Conservation (phyloP, 768 basidiomycete genomes). For the Kwoniella botswanensis region DNA sequence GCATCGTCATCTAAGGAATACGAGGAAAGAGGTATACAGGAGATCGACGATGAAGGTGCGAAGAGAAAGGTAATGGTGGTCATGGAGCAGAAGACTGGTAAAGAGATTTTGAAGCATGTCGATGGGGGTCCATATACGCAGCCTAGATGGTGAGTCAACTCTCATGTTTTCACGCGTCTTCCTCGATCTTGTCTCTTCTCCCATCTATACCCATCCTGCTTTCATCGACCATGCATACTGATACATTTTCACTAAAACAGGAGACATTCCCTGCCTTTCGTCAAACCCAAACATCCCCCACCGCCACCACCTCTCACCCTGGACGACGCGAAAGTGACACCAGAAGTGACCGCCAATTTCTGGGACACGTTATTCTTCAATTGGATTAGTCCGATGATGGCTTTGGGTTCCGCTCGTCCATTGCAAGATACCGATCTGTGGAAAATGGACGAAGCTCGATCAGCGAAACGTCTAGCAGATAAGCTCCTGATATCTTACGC, state of each 20-base stretch:
- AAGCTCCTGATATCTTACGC: slow-evolving; percentile 72
- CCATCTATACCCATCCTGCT: too few relatives aligned
- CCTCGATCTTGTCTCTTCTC: too few relatives aligned
- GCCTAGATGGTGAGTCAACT: slow-evolving; percentile 46
- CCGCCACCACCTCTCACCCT: slow-evolving; percentile 56
- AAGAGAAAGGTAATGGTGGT: slow-evolving; percentile 46
- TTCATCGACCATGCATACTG: slow-evolving; percentile 2
- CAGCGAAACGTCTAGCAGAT: slow-evolving; percentile 68
- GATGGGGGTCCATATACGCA: slow-evolving; percentile 45
- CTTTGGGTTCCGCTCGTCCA: slow-evolving; percentile 77
- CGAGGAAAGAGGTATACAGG: slow-evolving; percentile 42
- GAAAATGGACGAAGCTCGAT: slow-evolving; percentile 70
- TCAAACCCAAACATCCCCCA: slow-evolving; percentile 54
- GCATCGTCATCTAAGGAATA: slow-evolving; percentile 16
- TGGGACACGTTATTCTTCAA: slow-evolving; percentile 69
- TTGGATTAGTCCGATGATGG: slow-evolving; percentile 76
- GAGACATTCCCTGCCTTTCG: slow-evolving; percentile 52
- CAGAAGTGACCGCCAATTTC: slow-evolving; percentile 70
- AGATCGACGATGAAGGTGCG: slow-evolving; percentile 43
- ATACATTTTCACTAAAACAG: slow-evolving; percentile 17
- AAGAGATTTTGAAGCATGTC: slow-evolving; percentile 41
- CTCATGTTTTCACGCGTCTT: background rate
- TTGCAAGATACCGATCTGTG: slow-evolving; percentile 81
- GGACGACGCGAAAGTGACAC: slow-evolving; percentile 61
- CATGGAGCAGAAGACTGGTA: slow-evolving; percentile 48